Evolutionary conservation across 2,329 filamentous ascomycete species (phyloP).

Genomic region (Cordyceps tenuipes): DNA sequence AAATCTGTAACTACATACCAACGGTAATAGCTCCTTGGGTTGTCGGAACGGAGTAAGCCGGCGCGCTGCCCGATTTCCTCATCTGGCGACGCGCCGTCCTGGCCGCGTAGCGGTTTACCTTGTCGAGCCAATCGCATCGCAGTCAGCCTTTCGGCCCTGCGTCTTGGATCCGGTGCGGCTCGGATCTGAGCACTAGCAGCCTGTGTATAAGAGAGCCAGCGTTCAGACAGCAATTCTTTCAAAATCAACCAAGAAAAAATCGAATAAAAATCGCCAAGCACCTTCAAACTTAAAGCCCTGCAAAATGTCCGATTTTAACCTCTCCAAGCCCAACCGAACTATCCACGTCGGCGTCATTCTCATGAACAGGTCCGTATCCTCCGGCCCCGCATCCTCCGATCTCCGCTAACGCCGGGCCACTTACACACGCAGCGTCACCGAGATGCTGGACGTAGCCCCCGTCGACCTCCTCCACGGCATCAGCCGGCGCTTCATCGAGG

Average conservation of each 20-base stretch:
- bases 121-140: not conserved
- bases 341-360: constrained; percentile 24
- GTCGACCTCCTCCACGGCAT: constrained; percentile 22
- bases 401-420: not conserved
- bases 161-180: not conserved
- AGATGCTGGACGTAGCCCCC: constrained; percentile 27
- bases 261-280: not conserved
- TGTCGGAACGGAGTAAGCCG: not conserved
- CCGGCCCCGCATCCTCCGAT: not conserved
- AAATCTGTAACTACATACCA: no score
- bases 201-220: constrained; percentile 4
- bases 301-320: constrained; percentile 15
- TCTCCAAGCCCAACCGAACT: constrained; percentile 18
- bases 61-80: not conserved
- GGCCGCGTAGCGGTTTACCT: not conserved
- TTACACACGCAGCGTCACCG: constrained; percentile 20
- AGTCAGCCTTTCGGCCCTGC: not conserved
- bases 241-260: not conserved
- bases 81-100: not conserved
- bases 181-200: not conserved
- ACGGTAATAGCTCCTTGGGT: not conserved
- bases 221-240: not conserved
- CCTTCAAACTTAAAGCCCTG: fast-evolving
- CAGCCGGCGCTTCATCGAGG: constrained; percentile 15
- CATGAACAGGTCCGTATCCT: constrained; percentile 18